Conservation (phyloP, 768 basidiomycete species). For the Cyclocybe aegerita region DNA sequence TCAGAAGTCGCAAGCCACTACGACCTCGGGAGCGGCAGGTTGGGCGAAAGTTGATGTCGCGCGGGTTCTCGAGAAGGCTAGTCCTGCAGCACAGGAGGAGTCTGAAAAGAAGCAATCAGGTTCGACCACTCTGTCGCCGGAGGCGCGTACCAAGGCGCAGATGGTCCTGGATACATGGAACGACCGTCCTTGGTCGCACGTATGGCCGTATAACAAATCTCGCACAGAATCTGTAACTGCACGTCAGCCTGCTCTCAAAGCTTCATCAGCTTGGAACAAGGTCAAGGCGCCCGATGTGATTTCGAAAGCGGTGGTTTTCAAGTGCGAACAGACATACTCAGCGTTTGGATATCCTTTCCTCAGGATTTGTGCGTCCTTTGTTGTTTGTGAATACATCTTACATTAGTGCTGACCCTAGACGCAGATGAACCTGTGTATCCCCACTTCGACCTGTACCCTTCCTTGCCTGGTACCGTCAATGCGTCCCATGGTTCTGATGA, state of each 20-base stretch:
- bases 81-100: too few relatives aligned
- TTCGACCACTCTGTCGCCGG: too few relatives aligned
- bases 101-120: too few relatives aligned
- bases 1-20: not conserved
- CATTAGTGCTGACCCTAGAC: not conserved
- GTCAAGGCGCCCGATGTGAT: not conserved
- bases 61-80: not conserved
- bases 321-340: not conserved
- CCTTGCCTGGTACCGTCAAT: conserved; percentile 2
- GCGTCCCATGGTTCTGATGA: not conserved
- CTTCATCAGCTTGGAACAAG: not conserved
- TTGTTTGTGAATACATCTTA: not conserved
- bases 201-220: conserved; percentile 16
- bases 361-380: conserved; percentile 26
- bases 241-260: not conserved
- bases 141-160: too few relatives aligned
- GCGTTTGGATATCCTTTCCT: conserved; percentile 22
- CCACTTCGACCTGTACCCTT: conserved; percentile 40
- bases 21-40: too few relatives aligned
- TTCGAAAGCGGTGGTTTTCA: conserved; percentile 5
- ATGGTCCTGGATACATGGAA: not conserved
- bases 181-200: conserved; percentile 13
- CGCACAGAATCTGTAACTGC: not conserved
- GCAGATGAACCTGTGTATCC: conserved; percentile 36
- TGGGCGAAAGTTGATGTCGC: not conserved